Conservation (phyloP, 305 asterid genomes). For the Solanum chacoense region DNA sequence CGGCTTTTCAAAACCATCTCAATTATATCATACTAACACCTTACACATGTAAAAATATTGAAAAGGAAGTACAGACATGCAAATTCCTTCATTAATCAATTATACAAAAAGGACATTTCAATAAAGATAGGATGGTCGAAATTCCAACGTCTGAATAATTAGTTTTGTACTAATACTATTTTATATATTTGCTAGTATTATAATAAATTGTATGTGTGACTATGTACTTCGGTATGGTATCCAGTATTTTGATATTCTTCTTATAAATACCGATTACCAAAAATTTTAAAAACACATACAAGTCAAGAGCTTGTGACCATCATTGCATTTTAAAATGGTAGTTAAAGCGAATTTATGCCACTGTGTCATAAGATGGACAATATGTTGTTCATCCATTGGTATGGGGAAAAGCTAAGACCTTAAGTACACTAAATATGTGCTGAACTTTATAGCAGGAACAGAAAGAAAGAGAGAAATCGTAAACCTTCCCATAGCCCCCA, state of each 20-base stretch:
- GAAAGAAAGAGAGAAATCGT: neutral
- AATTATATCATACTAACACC: neutral
- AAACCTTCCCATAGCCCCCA: slow-evolving; percentile 95
- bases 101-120: neutral
- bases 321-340: neutral
- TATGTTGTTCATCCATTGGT: neutral
- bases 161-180: neutral
- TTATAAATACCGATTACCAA: neutral
- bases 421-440: neutral
- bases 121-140: neutral
- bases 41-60: neutral
- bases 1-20: neutral
- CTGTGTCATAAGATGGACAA: neutral
- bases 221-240: neutral
- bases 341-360: neutral
- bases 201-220: neutral
- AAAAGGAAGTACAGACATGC: neutral
- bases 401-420: neutral
- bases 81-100: neutral
- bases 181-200: neutral
- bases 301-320: neutral
- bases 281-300: neutral
- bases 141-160: neutral
- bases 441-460: neutral
- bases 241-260: neutral